Evolutionary conservation across 495 filamentous ascomycete species (phyloP).

Genomic region (Jackrogersella multiformis): DNA sequence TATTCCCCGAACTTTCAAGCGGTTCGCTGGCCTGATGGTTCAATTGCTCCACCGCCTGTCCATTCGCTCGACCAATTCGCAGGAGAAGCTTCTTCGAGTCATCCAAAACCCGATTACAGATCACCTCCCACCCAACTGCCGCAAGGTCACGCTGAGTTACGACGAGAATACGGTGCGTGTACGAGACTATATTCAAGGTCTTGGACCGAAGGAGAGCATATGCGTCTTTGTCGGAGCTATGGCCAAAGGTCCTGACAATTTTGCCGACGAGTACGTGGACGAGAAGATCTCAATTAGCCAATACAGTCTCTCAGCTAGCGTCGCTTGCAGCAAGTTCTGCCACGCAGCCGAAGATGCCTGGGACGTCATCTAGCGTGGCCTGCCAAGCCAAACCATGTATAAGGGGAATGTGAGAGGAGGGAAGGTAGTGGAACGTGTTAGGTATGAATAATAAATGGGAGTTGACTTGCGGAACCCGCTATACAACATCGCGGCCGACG

Average conservation of each 20-base stretch:
- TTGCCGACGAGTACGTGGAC: constrained; percentile 92
- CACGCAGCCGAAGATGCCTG: constrained; percentile 97
- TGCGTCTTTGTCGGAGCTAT: constrained; percentile 98
- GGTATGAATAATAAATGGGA: constrained; percentile 38
- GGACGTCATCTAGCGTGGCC: constrained; percentile 77
- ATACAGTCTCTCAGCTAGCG: constrained; percentile 94
- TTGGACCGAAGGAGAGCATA: constrained; percentile 86
- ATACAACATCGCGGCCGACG: constrained; percentile 61
- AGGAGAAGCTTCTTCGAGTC: constrained; percentile 96
- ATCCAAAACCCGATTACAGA: constrained; percentile 98
- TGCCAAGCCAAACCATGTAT: constrained; percentile 14
- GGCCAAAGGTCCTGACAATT: constrained; percentile 95
- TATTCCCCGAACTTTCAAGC: constrained; percentile 98
- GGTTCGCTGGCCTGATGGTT: constrained; percentile 97
- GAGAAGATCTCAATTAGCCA: constrained; percentile 98
- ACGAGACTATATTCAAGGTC: constrained; percentile 82
- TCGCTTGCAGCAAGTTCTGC: constrained; percentile 99
- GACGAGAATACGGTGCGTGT: constrained; percentile 88
- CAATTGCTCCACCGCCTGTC: constrained; percentile 96
- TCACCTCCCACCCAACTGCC: constrained; percentile 94
- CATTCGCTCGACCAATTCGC: constrained; percentile 93
- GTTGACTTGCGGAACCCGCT: constrained; percentile 44
- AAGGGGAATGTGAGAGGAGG: constrained; percentile 30
- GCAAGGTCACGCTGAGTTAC: constrained; percentile 94
- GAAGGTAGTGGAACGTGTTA: constrained; percentile 40